Percentiles rank a stretch among this genome's conserved stretches.
Conservation (phyloP, 768 basidiomycete species). For the Tubosaeta brunneosetosa region DNA sequence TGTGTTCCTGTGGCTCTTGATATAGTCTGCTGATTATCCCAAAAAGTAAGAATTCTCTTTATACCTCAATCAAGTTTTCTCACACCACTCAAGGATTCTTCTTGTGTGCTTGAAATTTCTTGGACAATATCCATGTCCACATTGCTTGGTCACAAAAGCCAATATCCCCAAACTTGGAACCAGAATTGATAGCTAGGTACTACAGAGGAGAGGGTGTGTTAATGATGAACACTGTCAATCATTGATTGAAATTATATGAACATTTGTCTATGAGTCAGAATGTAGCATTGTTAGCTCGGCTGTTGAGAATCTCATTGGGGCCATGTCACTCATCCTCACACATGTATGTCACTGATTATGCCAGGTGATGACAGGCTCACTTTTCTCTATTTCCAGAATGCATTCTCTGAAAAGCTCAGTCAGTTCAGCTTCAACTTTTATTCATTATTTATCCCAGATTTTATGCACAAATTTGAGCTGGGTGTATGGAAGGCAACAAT, state of each 20-base stretch:
- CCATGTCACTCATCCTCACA: constrained; percentile 13
- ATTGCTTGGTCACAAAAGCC: constrained; percentile 13
- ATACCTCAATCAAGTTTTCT: not conserved
- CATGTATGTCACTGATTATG: not conserved
- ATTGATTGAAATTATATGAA: constrained; percentile 35
- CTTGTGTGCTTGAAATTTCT: constrained; percentile 18
- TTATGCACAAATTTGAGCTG: constrained; percentile 33
- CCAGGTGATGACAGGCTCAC: not conserved
- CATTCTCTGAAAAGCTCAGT: constrained; percentile 23
- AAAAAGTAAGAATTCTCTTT: constrained; percentile 26
- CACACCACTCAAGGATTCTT: constrained; percentile 10
- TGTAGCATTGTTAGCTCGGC: not conserved
- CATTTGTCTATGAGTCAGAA: constrained; percentile 23
- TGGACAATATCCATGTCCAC: constrained; percentile 18
- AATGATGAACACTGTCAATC: constrained; percentile 33
- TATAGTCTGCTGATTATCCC: constrained; percentile 26
- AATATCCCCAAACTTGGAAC: not conserved
- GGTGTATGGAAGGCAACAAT: constrained; percentile 28
- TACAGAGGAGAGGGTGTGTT: constrained; percentile 15
- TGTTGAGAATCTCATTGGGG: not conserved
- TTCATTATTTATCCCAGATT: constrained; percentile 23
- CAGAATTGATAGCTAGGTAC: not conserved
- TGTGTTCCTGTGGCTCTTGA: constrained; percentile 11
- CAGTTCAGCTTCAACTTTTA: constrained; percentile 24
- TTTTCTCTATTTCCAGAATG: constrained; percentile 27